Percentiles rank a stretch among this genome's conserved stretches.
Conservation (phyloP, 177 flowering plant species). For the Vitis hybrid region DNA sequence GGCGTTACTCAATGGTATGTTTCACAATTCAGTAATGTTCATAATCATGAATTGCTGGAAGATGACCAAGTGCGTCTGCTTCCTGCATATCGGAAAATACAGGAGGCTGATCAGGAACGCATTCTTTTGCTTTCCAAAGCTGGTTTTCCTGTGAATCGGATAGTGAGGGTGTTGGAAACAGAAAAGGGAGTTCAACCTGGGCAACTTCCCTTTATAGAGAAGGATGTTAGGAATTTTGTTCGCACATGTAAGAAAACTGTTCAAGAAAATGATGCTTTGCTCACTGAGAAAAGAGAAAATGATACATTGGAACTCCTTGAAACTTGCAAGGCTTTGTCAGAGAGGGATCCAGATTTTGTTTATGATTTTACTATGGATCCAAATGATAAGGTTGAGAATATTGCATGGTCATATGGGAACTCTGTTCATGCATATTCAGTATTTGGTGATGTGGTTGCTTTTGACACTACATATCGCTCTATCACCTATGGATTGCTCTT, state of each 20-base stretch:
- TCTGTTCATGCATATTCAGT: slow-evolving; percentile 41
- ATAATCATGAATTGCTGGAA: slow-evolving; percentile 72
- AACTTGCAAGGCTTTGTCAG: slow-evolving; percentile 51
- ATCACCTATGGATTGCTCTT: slow-evolving; percentile 58
- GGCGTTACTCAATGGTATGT: slow-evolving; percentile 64
- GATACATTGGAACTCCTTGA: slow-evolving; percentile 61
- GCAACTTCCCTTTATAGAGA: slow-evolving; percentile 64
- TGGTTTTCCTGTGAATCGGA: slow-evolving; percentile 70
- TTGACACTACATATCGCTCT: slow-evolving; percentile 59
- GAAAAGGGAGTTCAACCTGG: slow-evolving; percentile 72
- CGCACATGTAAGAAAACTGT: slow-evolving; percentile 55
- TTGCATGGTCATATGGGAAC: slow-evolving; percentile 67
- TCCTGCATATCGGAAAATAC: slow-evolving; percentile 76
- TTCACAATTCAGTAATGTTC: slow-evolving; percentile 66
- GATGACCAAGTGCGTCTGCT: slow-evolving; percentile 74
- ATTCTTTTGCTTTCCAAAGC: slow-evolving; percentile 71
- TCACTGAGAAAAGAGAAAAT: slow-evolving; percentile 55
- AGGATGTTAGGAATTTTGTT: slow-evolving; percentile 70
- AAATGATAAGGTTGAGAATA: slow-evolving; percentile 60
- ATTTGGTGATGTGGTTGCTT: slow-evolving; percentile 62
- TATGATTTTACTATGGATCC: slow-evolving; percentile 53
- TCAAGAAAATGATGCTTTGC: slow-evolving; percentile 60
- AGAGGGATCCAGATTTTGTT: slow-evolving; percentile 48
- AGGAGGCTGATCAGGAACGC: slow-evolving; percentile 66
- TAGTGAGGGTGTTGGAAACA: slow-evolving; percentile 56